Percentiles rank a stretch among this genome's conserved stretches.
phyloP scores from a whole-genome alignment of 2,329 filamentous ascomycete genomes.

The Camillea tinctor region DNA sequence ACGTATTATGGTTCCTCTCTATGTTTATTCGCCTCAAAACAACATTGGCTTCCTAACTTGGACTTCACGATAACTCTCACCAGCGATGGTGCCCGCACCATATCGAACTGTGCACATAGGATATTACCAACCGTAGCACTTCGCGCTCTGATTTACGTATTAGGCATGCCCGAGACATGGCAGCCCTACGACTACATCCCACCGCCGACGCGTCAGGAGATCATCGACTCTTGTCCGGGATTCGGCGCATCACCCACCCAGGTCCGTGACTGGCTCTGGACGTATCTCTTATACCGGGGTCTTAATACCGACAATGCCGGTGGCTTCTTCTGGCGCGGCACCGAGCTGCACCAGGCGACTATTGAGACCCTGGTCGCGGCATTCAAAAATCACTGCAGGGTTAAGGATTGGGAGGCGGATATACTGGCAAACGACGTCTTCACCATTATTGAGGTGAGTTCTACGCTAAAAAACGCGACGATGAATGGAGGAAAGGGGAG shows the following conservation, averaged over 20 bases:
- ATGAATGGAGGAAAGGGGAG: neutral
- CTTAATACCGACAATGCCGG: constrained; percentile 3
- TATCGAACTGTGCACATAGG: too few relatives aligned
- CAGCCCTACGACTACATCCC: neutral
- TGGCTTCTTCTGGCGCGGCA: constrained; percentile 13
- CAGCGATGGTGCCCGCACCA: too few relatives aligned
- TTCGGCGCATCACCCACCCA: constrained; percentile 7
- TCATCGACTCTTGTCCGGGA: constrained; percentile 9
- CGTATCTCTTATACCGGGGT: constrained; percentile 16
- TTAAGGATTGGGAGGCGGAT: constrained; percentile 17
- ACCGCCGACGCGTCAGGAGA: constrained; percentile 3
- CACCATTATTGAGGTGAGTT: constrained; percentile 12
- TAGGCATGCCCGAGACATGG: neutral
- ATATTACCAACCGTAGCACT: too few relatives aligned
- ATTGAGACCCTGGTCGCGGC: constrained; percentile 5
- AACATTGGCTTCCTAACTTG: too few relatives aligned
- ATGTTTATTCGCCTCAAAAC: too few relatives aligned
- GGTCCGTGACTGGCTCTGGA: constrained; percentile 13
- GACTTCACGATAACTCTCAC: too few relatives aligned
- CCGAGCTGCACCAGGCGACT: constrained; percentile 10
- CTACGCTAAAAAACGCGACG: neutral
- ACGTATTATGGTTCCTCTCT: too few relatives aligned
- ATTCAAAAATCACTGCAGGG: constrained; percentile 13
- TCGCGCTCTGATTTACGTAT: neutral
- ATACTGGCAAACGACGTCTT: constrained; percentile 15